Evolutionary conservation across 2,329 filamentous ascomycete species (phyloP), one percentile per base, ranked within the genome.

Genomic region (Pseudogymnoascus sp.): DNA sequence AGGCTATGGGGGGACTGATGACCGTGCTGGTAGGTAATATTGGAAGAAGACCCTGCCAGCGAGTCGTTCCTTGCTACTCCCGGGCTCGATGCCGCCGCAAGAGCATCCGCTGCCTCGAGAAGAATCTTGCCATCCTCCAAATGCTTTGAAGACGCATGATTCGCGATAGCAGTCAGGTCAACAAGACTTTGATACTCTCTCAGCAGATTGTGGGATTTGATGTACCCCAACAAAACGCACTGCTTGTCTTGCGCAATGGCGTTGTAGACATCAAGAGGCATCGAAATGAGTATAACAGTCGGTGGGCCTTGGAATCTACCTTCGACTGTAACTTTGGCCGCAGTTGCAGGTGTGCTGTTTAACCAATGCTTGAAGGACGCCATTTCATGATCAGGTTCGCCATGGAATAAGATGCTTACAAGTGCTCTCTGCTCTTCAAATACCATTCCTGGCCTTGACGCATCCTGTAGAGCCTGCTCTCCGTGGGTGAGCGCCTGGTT

Each of bases 261-360:
- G 67, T 82, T 84, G 83, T 84, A 88, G 13, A 88, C 79, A 4
- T 80, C 79, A 64, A 82, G 79, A 3, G 85, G 84, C 82, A 88
- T 88, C 3, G 85, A 88, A 62, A 88, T 84, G 31, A 88, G 75
- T 7, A 88, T 75, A 77, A 88, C 86, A 0, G 86, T 88, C 1
- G 85, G 85, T 0, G 85, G 85, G 0, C 85, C 86, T 17, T 88
- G 75, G 66, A 88, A 88, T 83, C 88, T 88, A 67, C 84, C 85
- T 70, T 88, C 85, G 4, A 88, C 84, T 6, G 81, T 79, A 63
- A 88, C 83, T 67, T 83, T 84, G 15, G 82, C 78, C 1, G 82
- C 82, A 2, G 83, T 78, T 0, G 80, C 74, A 1, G 85, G 83
- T 1, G 80, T 80, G 67, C 83, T 82, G 53, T 84, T 81, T n/a